Base-by-base conservation (phyloP, 805 yeast genomes). In the Ogataea trehaloabstinens region DNA sequence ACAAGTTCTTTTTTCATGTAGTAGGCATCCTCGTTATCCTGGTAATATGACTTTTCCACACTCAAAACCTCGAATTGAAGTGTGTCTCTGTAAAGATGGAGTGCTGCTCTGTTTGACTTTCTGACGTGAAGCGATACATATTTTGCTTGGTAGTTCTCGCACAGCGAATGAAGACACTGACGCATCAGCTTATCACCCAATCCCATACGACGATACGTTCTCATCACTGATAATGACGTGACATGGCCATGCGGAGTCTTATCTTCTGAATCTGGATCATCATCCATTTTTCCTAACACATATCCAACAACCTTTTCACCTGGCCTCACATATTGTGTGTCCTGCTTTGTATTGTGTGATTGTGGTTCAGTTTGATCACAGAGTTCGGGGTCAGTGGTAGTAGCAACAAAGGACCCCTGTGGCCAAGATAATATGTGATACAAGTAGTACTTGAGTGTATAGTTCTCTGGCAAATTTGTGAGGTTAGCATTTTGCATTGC, bases 401-500 rank as follows among this genome's bases (percentile, higher is more conserved):
- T 83, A 13, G 99, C 99, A 25, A 93, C 98, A 67, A 82, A 93
- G 28, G 96, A 86, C 11, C 95, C 95, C 60, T 91, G 95, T 2
- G 99, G 99, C 99, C 99, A 93, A 25, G 97, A 82, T 36, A 91
- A 67, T 6, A 88, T 75, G 64, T 93, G 99, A 64, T 93, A 93
- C 73, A 93, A 76, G 66, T 93, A 93, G 66, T 89, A 93, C 62
- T 90, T 89, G 63, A 90, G 68, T 48, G 85, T 82, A 60, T 93
- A 93, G 66, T 93, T 93, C 61, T 93, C 99, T 5, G 99, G 99
- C 45, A 93, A 70, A 57, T 91, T 91, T 48, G 84, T 84, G 61
- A 90, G 68, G 60, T 90, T 90, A 46, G 95, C 93, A 70, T 88
- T 89, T 62, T 91, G 99, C 90, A 91, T 93, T 15, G 93, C 93